Percentiles rank a stretch among this genome's conserved stretches.
Evolutionary conservation across 305 asterid species (phyloP).

Genomic region (Rubia balearica): DNA sequence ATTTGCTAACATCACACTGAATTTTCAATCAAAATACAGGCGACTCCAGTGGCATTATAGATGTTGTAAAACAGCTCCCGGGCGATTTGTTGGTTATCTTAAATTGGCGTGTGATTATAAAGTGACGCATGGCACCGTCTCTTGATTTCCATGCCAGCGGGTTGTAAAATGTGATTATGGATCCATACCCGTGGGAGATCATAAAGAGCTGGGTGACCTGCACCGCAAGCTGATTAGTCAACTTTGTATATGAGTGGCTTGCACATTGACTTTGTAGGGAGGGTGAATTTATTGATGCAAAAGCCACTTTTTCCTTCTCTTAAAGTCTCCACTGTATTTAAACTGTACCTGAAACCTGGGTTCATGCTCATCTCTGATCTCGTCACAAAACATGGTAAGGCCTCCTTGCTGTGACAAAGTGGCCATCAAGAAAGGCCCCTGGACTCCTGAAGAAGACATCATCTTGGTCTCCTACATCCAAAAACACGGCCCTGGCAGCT

Average conservation of each 20-base stretch:
- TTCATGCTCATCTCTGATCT: not conserved
- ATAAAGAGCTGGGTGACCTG: constrained; percentile 2
- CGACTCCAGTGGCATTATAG: no score
- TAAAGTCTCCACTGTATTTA: constrained; percentile 5
- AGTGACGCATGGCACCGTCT: constrained; percentile 1
- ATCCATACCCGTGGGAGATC: not conserved
- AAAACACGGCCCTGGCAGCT: constrained; percentile 93
- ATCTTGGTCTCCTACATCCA: constrained; percentile 83
- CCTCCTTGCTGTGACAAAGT: constrained; percentile 92
- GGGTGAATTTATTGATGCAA: constrained; percentile 2
- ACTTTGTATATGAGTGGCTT: constrained; percentile 6
- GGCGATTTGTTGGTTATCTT: constrained; percentile 2
- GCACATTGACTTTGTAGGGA: constrained; percentile 3
- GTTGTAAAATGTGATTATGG: not conserved
- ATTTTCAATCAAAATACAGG: no score
- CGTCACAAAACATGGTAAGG: constrained; percentile 50
- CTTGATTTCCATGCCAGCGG: constrained; percentile 5
- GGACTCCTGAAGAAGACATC: constrained; percentile 98
- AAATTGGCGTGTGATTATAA: not conserved
- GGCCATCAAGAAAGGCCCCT: constrained; percentile 95
- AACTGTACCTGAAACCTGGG: not conserved
- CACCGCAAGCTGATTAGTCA: constrained; percentile 2
- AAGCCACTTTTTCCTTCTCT: constrained; percentile 6
- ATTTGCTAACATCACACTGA: no score
- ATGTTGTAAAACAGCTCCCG: not conserved